Percentiles rank a stretch among this genome's conserved stretches.
Evolutionary conservation across 768 basidiomycete genomes (phyloP).

Genomic region (Panus rudis): DNA sequence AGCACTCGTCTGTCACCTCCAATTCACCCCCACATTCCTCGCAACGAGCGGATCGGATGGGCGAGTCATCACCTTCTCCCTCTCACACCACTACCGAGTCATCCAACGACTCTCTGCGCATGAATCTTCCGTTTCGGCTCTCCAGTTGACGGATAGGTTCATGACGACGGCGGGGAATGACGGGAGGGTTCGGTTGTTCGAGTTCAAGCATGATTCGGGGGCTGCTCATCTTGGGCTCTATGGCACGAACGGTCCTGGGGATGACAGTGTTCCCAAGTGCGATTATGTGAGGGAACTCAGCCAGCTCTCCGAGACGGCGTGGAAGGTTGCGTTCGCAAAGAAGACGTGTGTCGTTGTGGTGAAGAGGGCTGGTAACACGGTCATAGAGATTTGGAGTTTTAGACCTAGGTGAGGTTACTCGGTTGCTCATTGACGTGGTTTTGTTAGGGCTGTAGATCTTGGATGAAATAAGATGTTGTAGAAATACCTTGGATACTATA

Average conservation of each 20-base stretch:
- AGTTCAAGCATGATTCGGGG: conserved; percentile 53
- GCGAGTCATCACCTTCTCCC: conserved; percentile 66
- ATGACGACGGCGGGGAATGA: conserved; percentile 84
- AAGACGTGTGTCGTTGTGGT: conserved; percentile 78
- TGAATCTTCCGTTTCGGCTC: conserved; percentile 77
- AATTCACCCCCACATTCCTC: conserved; percentile 62
- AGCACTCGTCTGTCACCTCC: conserved; percentile 86
- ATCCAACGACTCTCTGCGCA: conserved; percentile 76
- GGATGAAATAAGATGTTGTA: too few relatives aligned
- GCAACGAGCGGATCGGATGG: conserved; percentile 88
- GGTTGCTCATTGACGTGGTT: background rate
- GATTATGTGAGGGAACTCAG: conserved; percentile 69
- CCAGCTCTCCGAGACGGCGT: conserved; percentile 73
- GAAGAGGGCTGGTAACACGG: conserved; percentile 72
- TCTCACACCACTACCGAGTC: conserved; percentile 25
- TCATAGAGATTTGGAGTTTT: conserved; percentile 84
- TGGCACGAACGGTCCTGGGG: background rate
- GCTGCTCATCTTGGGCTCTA: conserved; percentile 19
- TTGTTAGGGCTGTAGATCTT: background rate
- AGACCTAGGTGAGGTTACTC: conserved; percentile 31
- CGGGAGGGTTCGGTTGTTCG: conserved; percentile 72
- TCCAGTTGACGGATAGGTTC: conserved; percentile 81
- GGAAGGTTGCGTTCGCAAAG: conserved; percentile 74
- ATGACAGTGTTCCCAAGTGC: conserved; percentile 20
- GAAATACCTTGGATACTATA: too few relatives aligned